Evolutionary conservation across 257 asterid genomes (phyloP), one percentile per base, ranked within the genome.

Genomic region (Solanum pinnatisectum): DNA sequence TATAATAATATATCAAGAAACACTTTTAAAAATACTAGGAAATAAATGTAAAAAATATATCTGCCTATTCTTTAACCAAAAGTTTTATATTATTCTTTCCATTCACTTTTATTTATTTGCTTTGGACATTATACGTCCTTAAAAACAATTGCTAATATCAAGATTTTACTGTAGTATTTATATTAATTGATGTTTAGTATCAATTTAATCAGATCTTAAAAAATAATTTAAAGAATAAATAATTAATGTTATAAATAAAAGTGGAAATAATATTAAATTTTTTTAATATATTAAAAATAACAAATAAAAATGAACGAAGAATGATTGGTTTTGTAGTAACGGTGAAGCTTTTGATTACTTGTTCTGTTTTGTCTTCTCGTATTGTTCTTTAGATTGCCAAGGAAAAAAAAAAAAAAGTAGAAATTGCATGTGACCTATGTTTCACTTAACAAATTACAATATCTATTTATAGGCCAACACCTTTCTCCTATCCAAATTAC

Each of bases 401-500:
- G 32, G n/a, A 2, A 0, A 0, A 25, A 27, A 0, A 25, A 27
- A 44, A 44, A 44, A 44, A 0, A 4, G 33, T 46, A 30, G 39
- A 81, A 81, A 7, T 16, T 79, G 37, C 85, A 27, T 16, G 40
- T 27, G 67, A 79, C 9, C 25, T 27, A 15, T 79, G 65, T 16
- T 68, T 44, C 68, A 18, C 67, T 30, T 9, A 27, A 81, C 67
- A 10, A 81, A 81, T 81, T 44, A 46, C 27, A 81, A 46, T 27
- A 81, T 46, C 18, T 10, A 35, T 73, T 73, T 35, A 79, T 16
- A 79, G 56, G 9, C 85, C 67, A 44, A 79, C 67, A 79, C 85
- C 40, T 8, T 63, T 44, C 40, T 27, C 40, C 67, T 5, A 15
- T 79, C 37, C 18, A 79, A 16, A 79, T 79, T 16, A 79, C 20